Evolutionary conservation across 441 rosid species (phyloP).

Genomic region (Daphne laureola): DNA sequence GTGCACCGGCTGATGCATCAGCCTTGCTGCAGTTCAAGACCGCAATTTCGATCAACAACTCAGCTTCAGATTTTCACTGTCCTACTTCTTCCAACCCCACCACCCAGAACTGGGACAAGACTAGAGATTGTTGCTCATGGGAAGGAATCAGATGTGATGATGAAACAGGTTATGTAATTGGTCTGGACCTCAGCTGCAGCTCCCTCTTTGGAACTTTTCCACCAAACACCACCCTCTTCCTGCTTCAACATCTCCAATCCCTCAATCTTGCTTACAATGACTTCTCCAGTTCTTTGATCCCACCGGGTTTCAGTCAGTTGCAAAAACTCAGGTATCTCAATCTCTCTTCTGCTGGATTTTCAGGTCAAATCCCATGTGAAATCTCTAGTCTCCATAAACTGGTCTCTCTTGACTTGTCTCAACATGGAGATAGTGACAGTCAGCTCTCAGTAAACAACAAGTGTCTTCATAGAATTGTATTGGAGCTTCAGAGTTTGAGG

Average conservation of each 20-base stretch:
- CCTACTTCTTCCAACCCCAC: neutral
- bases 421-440: fast-evolving
- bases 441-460: neutral
- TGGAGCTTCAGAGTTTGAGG: neutral
- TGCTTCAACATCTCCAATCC: neutral
- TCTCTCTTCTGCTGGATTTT: neutral
- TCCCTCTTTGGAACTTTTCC: slow-evolving; percentile 11
- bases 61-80: neutral
- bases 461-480: neutral
- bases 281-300: neutral
- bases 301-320: neutral
- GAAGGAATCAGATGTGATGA: slow-evolving; percentile 1
- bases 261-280: slow-evolving; percentile 6
- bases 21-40: slow-evolving; percentile 7
- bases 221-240: slow-evolving; percentile 3
- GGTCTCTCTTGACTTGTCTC: slow-evolving; percentile 9
- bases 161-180: neutral
- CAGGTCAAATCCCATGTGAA: neutral
- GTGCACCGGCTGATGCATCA: neutral
- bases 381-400: slow-evolving; percentile 3
- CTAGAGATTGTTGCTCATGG: slow-evolving; percentile 7
- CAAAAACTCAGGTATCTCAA: neutral
- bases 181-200: slow-evolving; percentile 13
- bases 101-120: slow-evolving; percentile 4
- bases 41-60: too few relatives aligned